These are phyloP conservation scores for Hapsidospora chrysogenum DNA, from an alignment of 495 filamentous ascomycete genomes.

Conservation along the genomic window DNA sequence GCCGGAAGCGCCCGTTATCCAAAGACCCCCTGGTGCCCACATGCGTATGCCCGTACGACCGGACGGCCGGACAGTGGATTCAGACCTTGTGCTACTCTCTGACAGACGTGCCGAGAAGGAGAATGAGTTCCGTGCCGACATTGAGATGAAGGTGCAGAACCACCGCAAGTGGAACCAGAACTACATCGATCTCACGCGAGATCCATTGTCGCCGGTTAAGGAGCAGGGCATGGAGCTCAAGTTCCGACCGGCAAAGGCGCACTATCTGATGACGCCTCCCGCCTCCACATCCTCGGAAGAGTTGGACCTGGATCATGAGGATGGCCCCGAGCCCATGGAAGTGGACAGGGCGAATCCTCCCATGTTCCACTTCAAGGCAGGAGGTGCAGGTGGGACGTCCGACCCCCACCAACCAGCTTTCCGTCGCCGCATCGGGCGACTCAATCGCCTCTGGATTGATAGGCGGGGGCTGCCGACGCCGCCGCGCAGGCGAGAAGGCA, in stretches of 20 bases:
- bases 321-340: constrained; percentile 22
- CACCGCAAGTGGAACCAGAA: constrained; percentile 77
- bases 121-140: constrained; percentile 56
- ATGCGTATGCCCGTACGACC: constrained; percentile 54
- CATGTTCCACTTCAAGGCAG: constrained; percentile 17
- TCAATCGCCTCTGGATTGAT: constrained; percentile 69
- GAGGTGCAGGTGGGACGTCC: constrained; percentile 12
- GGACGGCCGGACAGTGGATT: constrained; percentile 50
- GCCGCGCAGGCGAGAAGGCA: constrained; percentile 33
- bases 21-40: constrained; percentile 33
- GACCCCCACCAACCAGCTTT: constrained; percentile 34
- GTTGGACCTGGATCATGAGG: constrained; percentile 28
- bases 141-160: constrained; percentile 63
- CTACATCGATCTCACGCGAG: constrained; percentile 67
- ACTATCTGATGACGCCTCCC: constrained; percentile 76
- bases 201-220: constrained; percentile 59
- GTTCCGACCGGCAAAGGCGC: constrained; percentile 59
- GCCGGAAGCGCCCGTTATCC: constrained; percentile 34
- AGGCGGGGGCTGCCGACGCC: constrained; percentile 42
- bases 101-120: constrained; percentile 70
- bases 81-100: constrained; percentile 60
- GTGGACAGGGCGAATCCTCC: constrained; percentile 16
- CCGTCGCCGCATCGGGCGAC: constrained; percentile 54
- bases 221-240: constrained; percentile 40
- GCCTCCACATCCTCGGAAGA: constrained; percentile 57